Evolutionary conservation across 2,329 filamentous ascomycete genomes (phyloP), one percentile per base, ranked within the genome.

Genomic region (Grosmannia serpens): DNA sequence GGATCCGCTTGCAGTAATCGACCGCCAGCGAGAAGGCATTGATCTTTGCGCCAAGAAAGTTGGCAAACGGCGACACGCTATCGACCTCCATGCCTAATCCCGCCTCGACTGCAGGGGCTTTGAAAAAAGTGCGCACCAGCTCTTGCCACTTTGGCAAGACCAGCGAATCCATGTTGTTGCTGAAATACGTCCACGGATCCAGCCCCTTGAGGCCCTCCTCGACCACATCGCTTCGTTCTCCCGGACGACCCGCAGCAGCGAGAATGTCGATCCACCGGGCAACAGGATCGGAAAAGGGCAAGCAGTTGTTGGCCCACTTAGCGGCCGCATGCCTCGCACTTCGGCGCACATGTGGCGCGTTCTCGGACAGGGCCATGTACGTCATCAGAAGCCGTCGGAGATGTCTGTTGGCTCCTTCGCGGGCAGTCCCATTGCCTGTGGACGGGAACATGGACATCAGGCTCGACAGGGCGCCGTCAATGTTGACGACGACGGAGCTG

Each of bases 201-300:
- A 96, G 77, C 0, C 94, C 94, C 70, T 90, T 91, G 61, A 84
- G 85, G 1, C 91, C 94, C 73, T 97, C 92, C 68, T 99, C 94
- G 1, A 89, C 73, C 3, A 97, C 85, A 67, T 97, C 92, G 61
- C 85, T 87, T 52, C 88, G 82, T 68, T 91, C 87, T 55, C 83
- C 80, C 3, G 74, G 71, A 3, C 79, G 78, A 15, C 85, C 85
- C 20, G 82, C 84, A 10, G 94, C 75, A 9, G 91, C 92, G 55
- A 96, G 77, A 20, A 97, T 81, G 69, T 96, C 84, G 53, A 96
- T 88, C 89, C 90, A 96, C 54, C 94, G 83, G 29, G 84, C 94
- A 44, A 86, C 77, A 11, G 89, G 78, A 66, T 96, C 90, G 24
- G 79, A 79, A 65, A 90, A 96, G 1, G 87, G 82, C 6, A 99